Evolutionary conservation across 345 rosid species (phyloP).

Genomic region (Pistacia atlantica): DNA sequence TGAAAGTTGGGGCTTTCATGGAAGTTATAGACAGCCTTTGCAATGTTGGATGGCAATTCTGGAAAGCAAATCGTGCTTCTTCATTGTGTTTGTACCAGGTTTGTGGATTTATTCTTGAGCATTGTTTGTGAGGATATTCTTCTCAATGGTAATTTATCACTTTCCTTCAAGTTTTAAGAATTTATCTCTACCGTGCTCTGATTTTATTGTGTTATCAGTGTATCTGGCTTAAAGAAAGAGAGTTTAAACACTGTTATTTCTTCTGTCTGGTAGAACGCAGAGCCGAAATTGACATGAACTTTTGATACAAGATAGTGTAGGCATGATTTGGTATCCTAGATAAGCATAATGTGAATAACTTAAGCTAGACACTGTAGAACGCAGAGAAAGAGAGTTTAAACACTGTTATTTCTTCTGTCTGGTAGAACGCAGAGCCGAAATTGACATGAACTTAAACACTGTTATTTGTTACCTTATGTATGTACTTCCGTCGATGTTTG

Average conservation of each 20-base stretch:
- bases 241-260: not conserved
- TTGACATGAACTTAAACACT: not conserved
- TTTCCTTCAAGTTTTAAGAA: not conserved
- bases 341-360: not conserved
- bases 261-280: not conserved
- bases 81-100: constrained; percentile 33
- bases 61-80: constrained; percentile 40
- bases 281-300: not conserved
- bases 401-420: not conserved
- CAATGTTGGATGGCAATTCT: constrained; percentile 32
- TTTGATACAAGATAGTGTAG: not conserved
- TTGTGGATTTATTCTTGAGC: constrained; percentile 26
- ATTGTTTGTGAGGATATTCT: constrained; percentile 9
- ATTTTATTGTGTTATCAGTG: not conserved
- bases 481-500: not conserved
- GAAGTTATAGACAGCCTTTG: constrained; percentile 30
- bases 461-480: not conserved
- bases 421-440: not conserved
- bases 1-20: constrained; percentile 25
- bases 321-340: not conserved
- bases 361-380: no score
- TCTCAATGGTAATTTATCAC: not conserved
- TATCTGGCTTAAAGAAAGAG: not conserved
- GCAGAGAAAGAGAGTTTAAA: not conserved
- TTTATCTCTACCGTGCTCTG: not conserved